Percentiles rank a stretch among this genome's conserved stretches.
phyloP scores from a whole-genome alignment of 129 eudicot genomes.

The Heracleum sosnowskyi region DNA sequence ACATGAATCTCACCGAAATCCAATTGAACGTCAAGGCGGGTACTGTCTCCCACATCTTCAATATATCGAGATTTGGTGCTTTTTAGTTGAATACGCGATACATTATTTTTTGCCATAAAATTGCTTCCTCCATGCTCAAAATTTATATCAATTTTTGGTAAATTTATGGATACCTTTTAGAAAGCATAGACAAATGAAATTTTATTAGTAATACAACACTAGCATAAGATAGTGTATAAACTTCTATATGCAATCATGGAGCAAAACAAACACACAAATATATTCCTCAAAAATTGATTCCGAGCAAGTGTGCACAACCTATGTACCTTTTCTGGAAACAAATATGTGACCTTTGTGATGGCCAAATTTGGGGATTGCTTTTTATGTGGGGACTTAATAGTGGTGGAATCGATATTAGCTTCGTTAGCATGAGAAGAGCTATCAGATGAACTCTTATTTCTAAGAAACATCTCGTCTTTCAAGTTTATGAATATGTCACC shows the following conservation, averaged over 20 bases:
- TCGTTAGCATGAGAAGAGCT: slow-evolving; percentile 30
- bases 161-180: slow-evolving; percentile 47
- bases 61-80: slow-evolving; percentile 52
- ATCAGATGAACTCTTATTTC: slow-evolving; percentile 37
- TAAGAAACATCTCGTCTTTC: slow-evolving; percentile 50
- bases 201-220: background rate
- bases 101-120: slow-evolving; percentile 61
- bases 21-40: slow-evolving; percentile 70
- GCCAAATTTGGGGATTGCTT: slow-evolving; percentile 39
- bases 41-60: slow-evolving; percentile 92
- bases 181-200: slow-evolving; percentile 7
- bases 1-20: slow-evolving; percentile 96
- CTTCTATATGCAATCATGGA: background rate
- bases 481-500: slow-evolving; percentile 61
- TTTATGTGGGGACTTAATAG: slow-evolving; percentile 32
- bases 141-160: slow-evolving; percentile 75
- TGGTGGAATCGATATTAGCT: slow-evolving; percentile 29
- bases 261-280: slow-evolving; percentile 6
- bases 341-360: slow-evolving; percentile 38
- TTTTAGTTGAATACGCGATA: slow-evolving; percentile 79
- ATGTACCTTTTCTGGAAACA: slow-evolving; percentile 86
- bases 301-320: background rate
- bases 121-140: slow-evolving; percentile 57
- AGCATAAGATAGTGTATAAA: background rate
- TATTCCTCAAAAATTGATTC: background rate